A percentile compares a stretch with the other conserved stretches of the same genome.
Evolutionary conservation across 2,329 filamentous ascomycete genomes (phyloP).

Genomic region (Botrytis porri): DNA sequence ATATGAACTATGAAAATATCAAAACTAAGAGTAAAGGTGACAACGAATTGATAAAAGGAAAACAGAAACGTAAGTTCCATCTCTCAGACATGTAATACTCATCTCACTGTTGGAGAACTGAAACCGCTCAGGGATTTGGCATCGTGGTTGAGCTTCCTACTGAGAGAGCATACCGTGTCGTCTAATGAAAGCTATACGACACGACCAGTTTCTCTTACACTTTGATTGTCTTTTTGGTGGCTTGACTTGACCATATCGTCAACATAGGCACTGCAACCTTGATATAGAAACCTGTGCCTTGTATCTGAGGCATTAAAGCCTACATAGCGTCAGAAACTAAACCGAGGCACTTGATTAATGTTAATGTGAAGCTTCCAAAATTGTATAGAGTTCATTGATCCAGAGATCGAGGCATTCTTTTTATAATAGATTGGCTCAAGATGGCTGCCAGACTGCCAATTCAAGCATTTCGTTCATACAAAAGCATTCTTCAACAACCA

Average conservation of each 20-base stretch:
- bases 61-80: not conserved
- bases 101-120: not conserved
- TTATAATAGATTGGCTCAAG: not conserved
- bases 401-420: not conserved
- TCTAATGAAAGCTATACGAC: too few species aligned
- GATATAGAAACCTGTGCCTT: not conserved
- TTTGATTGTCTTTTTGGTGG: not conserved
- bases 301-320: not conserved
- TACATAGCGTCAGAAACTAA: not conserved
- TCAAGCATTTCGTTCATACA: not conserved
- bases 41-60: not conserved
- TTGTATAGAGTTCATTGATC: not conserved
- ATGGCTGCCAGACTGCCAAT: conserved; percentile 1
- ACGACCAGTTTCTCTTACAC: not conserved
- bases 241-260: not conserved
- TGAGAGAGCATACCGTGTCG: not conserved
- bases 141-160: not conserved
- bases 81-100: not conserved
- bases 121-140: not conserved
- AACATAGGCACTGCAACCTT: not conserved
- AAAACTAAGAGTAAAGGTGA: not conserved
- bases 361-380: not conserved
- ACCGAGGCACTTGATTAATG: not conserved
- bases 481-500: not conserved
- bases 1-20: not conserved